A percentile compares a stretch with the other conserved stretches of the same genome.
These are phyloP conservation scores for Auriscalpium orientale DNA, from an alignment of 768 basidiomycete species.

Conservation along the genomic window DNA sequence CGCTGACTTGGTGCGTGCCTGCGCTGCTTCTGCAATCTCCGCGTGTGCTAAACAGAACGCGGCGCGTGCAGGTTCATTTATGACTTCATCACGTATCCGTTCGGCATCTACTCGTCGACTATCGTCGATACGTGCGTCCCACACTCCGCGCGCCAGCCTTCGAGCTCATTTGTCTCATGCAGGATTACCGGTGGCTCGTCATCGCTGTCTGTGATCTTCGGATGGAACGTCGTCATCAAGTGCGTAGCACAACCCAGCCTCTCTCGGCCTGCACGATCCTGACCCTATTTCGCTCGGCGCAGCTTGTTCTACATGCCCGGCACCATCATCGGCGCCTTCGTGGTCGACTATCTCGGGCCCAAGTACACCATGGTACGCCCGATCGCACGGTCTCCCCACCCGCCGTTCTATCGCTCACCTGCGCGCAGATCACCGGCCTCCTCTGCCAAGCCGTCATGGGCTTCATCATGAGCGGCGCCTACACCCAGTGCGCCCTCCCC, in stretches of 20 bases:
- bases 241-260: slow-evolving; percentile 24
- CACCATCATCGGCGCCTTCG: slow-evolving; percentile 66
- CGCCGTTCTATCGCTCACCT: too few relatives aligned
- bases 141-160: neutral
- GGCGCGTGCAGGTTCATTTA: slow-evolving; percentile 64
- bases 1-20: slow-evolving; percentile 55
- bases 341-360: slow-evolving; percentile 69
- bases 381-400: too few relatives aligned
- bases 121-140: slow-evolving; percentile 51
- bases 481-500: slow-evolving; percentile 34
- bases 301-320: slow-evolving; percentile 64
- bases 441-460: slow-evolving; percentile 65
- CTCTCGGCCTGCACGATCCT: slow-evolving; percentile 27
- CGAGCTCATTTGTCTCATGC: neutral
- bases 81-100: slow-evolving; percentile 74
- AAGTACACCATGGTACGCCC: slow-evolving; percentile 60
- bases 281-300: neutral
- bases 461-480: slow-evolving; percentile 87
- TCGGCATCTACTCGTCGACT: slow-evolving; percentile 75
- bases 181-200: slow-evolving; percentile 52
- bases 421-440: slow-evolving; percentile 54
- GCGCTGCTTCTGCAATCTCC: neutral
- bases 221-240: slow-evolving; percentile 86
- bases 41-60: slow-evolving; percentile 15
- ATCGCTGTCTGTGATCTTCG: slow-evolving; percentile 58